These are phyloP conservation scores for Pleurotus tuber-regium DNA, from an alignment of 768 basidiomycete genomes.

Conservation along the genomic window DNA sequence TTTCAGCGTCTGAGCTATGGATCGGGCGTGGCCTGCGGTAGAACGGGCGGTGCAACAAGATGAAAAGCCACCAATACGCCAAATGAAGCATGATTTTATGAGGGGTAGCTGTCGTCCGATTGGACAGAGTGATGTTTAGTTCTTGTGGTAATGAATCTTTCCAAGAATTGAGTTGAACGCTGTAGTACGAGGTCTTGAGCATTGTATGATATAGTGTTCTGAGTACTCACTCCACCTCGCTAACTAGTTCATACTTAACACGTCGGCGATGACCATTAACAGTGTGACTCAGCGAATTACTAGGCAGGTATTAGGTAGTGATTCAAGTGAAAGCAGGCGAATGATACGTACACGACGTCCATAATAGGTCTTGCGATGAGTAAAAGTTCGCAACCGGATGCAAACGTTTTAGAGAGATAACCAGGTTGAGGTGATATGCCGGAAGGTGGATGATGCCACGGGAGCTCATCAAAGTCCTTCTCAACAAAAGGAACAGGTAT, in stretches of 20 bases:
- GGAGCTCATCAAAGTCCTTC: conserved; percentile 44
- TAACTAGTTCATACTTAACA: conserved; percentile 45
- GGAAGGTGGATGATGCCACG: conserved; percentile 41
- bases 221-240: conserved; percentile 46
- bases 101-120: conserved; percentile 44
- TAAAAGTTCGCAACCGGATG: conserved; percentile 46
- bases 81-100: conserved; percentile 57
- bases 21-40: conserved; percentile 40
- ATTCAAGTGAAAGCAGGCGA: too few relatives aligned
- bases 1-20: conserved; percentile 34
- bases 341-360: conserved; percentile 52
- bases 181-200: conserved; percentile 16
- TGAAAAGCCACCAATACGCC: conserved; percentile 56
- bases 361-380: conserved; percentile 49
- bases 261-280: conserved; percentile 38
- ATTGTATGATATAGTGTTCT: not conserved
- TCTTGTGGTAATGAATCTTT: conserved; percentile 43
- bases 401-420: conserved; percentile 45
- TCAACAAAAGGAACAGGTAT: conserved; percentile 50
- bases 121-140: conserved; percentile 48
- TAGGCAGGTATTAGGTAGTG: conserved; percentile 16
- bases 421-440: conserved; percentile 39
- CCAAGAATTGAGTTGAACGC: conserved; percentile 49
- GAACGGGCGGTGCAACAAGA: conserved; percentile 60
- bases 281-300: conserved; percentile 41